Conservation (phyloP, 78 protist species). For the Dictyostelium capitatum region DNA sequence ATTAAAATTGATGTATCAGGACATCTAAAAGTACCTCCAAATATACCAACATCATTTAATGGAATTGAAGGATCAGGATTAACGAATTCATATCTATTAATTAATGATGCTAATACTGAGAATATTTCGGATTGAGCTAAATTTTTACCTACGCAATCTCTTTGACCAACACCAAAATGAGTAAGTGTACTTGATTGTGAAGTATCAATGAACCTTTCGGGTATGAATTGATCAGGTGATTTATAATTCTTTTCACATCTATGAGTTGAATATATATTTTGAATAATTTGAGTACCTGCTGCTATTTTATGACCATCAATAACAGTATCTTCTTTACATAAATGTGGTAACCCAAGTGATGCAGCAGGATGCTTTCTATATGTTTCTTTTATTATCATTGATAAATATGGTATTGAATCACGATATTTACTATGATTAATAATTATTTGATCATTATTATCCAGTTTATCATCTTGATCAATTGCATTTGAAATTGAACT, state of each 20-base stretch:
- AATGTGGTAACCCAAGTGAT: constrained; percentile 12
- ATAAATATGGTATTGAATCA: not conserved
- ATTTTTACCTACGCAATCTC: too few relatives aligned
- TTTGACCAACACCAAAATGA: too few relatives aligned
- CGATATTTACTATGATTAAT: not conserved
- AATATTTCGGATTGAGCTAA: too few relatives aligned
- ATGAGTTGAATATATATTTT: constrained; percentile 2
- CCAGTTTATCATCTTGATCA: not conserved
- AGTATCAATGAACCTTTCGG: constrained; percentile 9
- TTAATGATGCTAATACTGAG: too few relatives aligned
- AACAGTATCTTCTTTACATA: not conserved
- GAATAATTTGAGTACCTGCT: constrained; percentile 39
- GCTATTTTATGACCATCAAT: constrained; percentile 13
- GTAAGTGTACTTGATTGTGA: too few relatives aligned
- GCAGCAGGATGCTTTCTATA: not conserved
- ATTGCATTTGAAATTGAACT: not conserved
- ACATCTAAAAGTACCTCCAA: too few relatives aligned
- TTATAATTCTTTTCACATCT: constrained; percentile 12
- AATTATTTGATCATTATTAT: not conserved
- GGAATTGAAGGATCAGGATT: too few relatives aligned
- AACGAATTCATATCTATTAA: too few relatives aligned
- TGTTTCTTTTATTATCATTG: not conserved
- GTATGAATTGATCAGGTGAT: constrained; percentile 2
- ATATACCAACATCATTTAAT: too few relatives aligned
- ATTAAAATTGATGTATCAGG: too few relatives aligned